Evolutionary conservation across 2,329 filamentous ascomycete genomes (phyloP).

Genomic region (Trichophaea hybrida): DNA sequence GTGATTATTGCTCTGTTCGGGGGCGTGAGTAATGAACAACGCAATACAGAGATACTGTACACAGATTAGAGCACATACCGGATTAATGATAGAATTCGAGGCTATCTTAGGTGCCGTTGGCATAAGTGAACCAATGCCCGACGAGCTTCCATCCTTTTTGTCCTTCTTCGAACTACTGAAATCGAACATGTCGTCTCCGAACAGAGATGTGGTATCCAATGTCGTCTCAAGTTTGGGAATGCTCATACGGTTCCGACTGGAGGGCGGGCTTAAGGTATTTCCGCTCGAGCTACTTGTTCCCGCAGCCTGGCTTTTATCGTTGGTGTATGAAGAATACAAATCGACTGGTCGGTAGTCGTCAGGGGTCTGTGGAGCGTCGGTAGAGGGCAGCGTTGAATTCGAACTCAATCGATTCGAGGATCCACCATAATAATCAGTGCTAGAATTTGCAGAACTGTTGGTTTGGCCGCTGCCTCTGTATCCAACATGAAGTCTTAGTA

Average conservation of each 20-base stretch:
- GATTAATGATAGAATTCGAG: constrained; percentile 24
- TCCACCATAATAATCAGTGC: constrained; percentile 20
- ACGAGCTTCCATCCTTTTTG: background rate
- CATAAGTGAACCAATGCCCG: constrained; percentile 23
- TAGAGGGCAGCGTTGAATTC: constrained; percentile 23
- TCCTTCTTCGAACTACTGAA: constrained; percentile 22
- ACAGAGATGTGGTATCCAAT: constrained; percentile 26
- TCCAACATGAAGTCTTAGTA: background rate
- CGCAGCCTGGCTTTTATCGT: background rate
- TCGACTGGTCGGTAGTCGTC: constrained; percentile 15
- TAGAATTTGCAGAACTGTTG: constrained; percentile 13
- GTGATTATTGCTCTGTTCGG: constrained; percentile 19
- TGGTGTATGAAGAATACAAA: background rate
- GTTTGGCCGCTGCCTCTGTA: constrained; percentile 21
- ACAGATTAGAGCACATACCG: constrained; percentile 14
- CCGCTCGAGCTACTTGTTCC: background rate
- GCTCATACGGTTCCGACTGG: constrained; percentile 15
- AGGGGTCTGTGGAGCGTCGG: constrained; percentile 22
- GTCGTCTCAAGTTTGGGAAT: constrained; percentile 26
- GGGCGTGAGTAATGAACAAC: background rate
- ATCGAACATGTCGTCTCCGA: constrained; percentile 28
- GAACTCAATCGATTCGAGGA: constrained; percentile 23
- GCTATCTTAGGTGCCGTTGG: constrained; percentile 27
- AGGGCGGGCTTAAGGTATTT: background rate
- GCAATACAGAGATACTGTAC: background rate